Conservation (phyloP, 192 early-diverging fungal genomes). For the Coemansia sp. region DNA sequence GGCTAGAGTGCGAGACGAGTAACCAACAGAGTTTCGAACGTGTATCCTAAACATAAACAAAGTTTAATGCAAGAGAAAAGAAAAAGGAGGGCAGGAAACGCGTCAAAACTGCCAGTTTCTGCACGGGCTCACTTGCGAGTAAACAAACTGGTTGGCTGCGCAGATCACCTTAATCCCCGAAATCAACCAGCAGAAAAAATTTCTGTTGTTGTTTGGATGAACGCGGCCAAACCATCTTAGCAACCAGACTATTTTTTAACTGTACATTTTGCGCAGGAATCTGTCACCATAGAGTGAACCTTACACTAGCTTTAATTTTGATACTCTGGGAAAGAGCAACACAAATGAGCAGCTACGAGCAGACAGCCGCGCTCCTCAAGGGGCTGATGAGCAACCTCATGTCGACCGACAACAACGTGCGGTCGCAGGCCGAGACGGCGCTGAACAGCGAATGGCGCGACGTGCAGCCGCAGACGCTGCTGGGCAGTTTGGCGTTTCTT, state of each 20-base stretch:
- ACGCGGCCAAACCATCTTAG: neutral
- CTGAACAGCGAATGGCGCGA: conserved; percentile 62
- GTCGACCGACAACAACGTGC: conserved; percentile 59
- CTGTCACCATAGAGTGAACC: neutral
- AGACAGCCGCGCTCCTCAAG: conserved; percentile 45
- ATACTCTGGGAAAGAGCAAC: neutral
- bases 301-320: neutral
- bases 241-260: neutral
- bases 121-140: neutral
- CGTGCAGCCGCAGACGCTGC: conserved; percentile 58
- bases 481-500: conserved; percentile 60
- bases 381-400: conserved; percentile 49
- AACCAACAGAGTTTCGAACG: neutral
- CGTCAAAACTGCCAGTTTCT: neutral
- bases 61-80: neutral
- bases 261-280: conserved; percentile 1
- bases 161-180: neutral
- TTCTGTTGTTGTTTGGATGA: neutral
- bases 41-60: neutral
- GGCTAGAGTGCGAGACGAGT: neutral
- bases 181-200: neutral
- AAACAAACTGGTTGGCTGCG: neutral
- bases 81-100: neutral
- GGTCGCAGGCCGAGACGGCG: conserved; percentile 61
- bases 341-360: conserved; percentile 34